These are phyloP conservation scores for Talaromyces sp. DNA, from an alignment of 2,329 filamentous ascomycete genomes.

Conservation along the genomic window DNA sequence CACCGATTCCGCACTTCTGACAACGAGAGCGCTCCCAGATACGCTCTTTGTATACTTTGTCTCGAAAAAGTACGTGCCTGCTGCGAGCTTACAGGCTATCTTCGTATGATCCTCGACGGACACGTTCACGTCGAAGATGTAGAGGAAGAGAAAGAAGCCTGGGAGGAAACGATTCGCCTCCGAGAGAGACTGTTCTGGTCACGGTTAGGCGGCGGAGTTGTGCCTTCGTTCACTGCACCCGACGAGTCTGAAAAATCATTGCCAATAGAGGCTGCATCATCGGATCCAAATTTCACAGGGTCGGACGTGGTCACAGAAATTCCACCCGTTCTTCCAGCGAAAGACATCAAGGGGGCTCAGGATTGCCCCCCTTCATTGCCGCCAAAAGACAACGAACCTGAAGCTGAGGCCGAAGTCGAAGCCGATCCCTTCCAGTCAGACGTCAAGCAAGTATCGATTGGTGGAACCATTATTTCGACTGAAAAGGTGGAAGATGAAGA, in stretches of 20 bases:
- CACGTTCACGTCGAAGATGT: conserved; percentile 80
- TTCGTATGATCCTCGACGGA: conserved; percentile 87
- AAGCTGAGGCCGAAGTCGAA: conserved; percentile 7
- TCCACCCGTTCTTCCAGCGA: neutral
- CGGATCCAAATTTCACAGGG: neutral
- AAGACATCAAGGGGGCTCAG: neutral
- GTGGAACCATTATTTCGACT: conserved; percentile 12
- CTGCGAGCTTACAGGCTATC: conserved; percentile 87
- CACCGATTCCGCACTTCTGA: conserved; percentile 89
- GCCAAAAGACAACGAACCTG: conserved; percentile 3
- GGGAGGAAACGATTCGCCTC: conserved; percentile 88
- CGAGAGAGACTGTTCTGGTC: conserved; percentile 98
- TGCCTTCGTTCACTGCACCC: conserved; percentile 54
- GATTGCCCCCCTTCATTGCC: conserved; percentile 7
- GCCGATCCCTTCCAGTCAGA: conserved; percentile 16
- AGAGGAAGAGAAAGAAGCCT: conserved; percentile 79
- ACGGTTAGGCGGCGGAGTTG: conserved; percentile 81
- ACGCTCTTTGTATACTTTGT: conserved; percentile 87
- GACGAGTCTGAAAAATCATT: conserved; percentile 20
- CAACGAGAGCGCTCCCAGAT: conserved; percentile 77
- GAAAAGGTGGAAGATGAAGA: neutral
- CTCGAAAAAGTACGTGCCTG: conserved; percentile 76
- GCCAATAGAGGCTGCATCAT: neutral
- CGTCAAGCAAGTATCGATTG: conserved; percentile 14
- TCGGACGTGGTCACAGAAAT: neutral